These are phyloP conservation scores for Boletus edulis DNA, from an alignment of 768 basidiomycete genomes.

Conservation along the genomic window DNA sequence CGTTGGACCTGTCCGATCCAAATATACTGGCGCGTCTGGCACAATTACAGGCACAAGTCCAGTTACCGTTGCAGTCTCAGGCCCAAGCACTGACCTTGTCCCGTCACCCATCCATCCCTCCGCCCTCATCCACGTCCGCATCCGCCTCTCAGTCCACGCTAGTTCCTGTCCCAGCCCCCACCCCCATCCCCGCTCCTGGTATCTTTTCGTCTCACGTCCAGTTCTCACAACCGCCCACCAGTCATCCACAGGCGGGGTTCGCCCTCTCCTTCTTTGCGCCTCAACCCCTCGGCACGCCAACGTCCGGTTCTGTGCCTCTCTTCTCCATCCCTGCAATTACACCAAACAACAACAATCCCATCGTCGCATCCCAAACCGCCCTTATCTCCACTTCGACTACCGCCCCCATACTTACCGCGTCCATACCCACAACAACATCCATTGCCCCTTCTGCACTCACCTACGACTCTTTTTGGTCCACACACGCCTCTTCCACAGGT, in stretches of 20 bases:
- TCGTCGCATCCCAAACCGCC: not conserved
- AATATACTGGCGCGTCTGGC: slow-evolving; percentile 21
- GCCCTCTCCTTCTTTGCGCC: not conserved
- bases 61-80: slow-evolving; percentile 1
- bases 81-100: not conserved
- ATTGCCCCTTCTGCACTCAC: slow-evolving; percentile 38
- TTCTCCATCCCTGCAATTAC: not conserved
- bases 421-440: not conserved
- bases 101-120: not conserved
- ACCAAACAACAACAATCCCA: not conserved
- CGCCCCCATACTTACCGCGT: slow-evolving; percentile 1
- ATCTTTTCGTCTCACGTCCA: not conserved
- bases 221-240: not conserved
- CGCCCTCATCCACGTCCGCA: not conserved
- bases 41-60: slow-evolving; percentile 24
- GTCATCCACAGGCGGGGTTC: slow-evolving; percentile 13
- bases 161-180: not conserved
- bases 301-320: not conserved
- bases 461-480: slow-evolving; percentile 65
- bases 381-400: not conserved
- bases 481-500: slow-evolving; percentile 38
- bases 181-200: not conserved
- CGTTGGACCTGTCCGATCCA: slow-evolving; percentile 25
- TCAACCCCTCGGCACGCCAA: not conserved
- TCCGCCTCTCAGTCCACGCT: not conserved